A percentile compares a stretch with the other conserved stretches of the same genome.
These are phyloP conservation scores for Fraxinus albicans DNA, from an alignment of 305 asterid species.

Conservation along the genomic window DNA sequence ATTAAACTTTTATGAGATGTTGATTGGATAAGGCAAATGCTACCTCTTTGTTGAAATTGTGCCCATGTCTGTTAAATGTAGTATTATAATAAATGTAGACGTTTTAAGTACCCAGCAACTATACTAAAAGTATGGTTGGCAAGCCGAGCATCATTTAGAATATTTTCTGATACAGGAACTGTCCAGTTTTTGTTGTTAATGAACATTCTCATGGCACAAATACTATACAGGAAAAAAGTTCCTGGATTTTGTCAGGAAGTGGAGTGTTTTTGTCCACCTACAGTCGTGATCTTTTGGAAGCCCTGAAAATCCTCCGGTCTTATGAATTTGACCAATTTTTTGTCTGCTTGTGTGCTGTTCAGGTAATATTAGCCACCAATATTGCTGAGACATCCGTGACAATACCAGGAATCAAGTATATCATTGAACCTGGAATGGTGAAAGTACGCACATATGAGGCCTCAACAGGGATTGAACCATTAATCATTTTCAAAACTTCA, in stretches of 20 bases:
- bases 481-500: slow-evolving; percentile 82
- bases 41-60: not conserved
- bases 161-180: not conserved
- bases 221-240: not conserved
- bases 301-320: not conserved
- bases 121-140: not conserved
- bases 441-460: slow-evolving; percentile 85
- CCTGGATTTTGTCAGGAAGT: slow-evolving; percentile 1
- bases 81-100: not conserved
- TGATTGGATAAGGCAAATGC: not conserved
- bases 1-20: not conserved
- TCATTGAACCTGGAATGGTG: slow-evolving; percentile 94
- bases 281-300: slow-evolving; percentile 11
- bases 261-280: slow-evolving; percentile 11
- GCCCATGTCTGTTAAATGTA: not conserved
- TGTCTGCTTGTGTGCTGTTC: slow-evolving; percentile 26
- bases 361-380: slow-evolving; percentile 92
- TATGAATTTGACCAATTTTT: slow-evolving; percentile 19
- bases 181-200: not conserved
- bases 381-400: slow-evolving; percentile 98
- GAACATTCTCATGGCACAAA: slow-evolving; percentile 9
- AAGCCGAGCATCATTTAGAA: not conserved
- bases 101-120: not conserved
- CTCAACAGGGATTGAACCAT: slow-evolving; percentile 76
- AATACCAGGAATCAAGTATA: slow-evolving; percentile 95